These are phyloP conservation scores for Cercospora citrullina DNA, from an alignment of 2,329 filamentous ascomycete genomes.

Conservation along the genomic window DNA sequence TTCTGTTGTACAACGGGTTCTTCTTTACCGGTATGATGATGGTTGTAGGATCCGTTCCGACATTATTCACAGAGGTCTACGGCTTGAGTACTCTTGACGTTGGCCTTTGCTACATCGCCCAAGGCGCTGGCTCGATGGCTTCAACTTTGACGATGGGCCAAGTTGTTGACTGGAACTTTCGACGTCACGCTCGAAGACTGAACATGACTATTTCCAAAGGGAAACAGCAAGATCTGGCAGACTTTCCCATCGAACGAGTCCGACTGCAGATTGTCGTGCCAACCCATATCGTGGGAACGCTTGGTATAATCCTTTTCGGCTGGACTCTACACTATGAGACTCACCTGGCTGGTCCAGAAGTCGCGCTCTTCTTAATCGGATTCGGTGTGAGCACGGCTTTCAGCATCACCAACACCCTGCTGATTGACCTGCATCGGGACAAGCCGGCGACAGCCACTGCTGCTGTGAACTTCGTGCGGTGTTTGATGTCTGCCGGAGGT, in stretches of 20 bases:
- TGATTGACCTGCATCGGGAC: constrained; percentile 47
- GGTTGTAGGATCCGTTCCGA: constrained; percentile 49
- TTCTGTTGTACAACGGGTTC: constrained; percentile 34
- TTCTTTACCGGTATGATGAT: constrained; percentile 53
- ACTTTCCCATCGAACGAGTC: constrained; percentile 54
- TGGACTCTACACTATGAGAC: constrained; percentile 44
- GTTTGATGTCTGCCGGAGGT: constrained; percentile 46
- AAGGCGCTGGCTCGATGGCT: constrained; percentile 43
- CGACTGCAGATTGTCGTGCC: constrained; percentile 45
- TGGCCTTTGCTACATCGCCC: constrained; percentile 36
- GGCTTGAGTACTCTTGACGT: constrained; percentile 35
- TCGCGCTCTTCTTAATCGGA: constrained; percentile 48
- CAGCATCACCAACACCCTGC: constrained; percentile 49
- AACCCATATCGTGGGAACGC: constrained; percentile 39
- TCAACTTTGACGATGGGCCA: constrained; percentile 53
- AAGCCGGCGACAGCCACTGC: constrained; percentile 47
- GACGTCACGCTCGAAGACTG: constrained; percentile 62
- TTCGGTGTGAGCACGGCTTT: constrained; percentile 40
- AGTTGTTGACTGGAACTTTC: constrained; percentile 71
- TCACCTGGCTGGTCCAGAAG: constrained; percentile 44
- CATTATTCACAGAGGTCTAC: constrained; percentile 40
- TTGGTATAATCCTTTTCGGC: constrained; percentile 43
- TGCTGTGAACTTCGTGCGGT: constrained; percentile 47
- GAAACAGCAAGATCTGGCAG: constrained; percentile 54
- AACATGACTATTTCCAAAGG: constrained; percentile 63